phyloP scores from a whole-genome alignment of 2,329 filamentous ascomycete species.

The Aspergillus japonicus region DNA sequence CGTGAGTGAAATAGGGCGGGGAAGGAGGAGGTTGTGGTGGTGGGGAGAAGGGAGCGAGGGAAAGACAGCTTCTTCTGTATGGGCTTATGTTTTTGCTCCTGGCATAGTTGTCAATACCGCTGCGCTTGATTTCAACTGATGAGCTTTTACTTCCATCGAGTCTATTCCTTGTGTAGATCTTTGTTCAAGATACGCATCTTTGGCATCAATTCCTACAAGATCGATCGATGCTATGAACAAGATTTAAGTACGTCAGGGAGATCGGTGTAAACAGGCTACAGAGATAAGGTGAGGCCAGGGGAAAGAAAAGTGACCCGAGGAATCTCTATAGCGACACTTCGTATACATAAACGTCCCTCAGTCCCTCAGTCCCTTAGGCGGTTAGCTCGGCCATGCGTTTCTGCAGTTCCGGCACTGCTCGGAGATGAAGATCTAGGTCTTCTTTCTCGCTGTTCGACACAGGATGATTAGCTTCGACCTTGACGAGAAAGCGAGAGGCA shows the following conservation, averaged over 20 bases:
- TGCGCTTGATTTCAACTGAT: slow-evolving; percentile 5
- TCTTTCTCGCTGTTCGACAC: slow-evolving; percentile 69
- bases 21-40: too few relatives aligned
- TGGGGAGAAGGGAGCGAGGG: too few relatives aligned
- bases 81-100: too few relatives aligned
- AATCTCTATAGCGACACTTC: too few relatives aligned
- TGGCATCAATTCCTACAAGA: background rate
- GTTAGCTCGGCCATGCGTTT: slow-evolving; percentile 78
- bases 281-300: too few relatives aligned
- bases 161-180: background rate
- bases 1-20: too few relatives aligned
- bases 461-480: background rate
- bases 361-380: slow-evolving; percentile 24
- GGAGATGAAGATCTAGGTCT: slow-evolving; percentile 79
- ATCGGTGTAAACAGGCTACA: too few relatives aligned
- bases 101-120: background rate
- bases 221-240: background rate
- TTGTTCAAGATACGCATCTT: background rate
- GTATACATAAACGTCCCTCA: background rate
- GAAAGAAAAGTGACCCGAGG: too few relatives aligned
- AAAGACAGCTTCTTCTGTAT: too few relatives aligned
- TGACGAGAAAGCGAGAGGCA: too few relatives aligned
- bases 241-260: background rate
- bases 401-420: slow-evolving; percentile 85
- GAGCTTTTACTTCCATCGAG: background rate